Evolutionary conservation across 1,284 basidiomycete genomes (phyloP).

Genomic region (Trichosporon asahii): DNA sequence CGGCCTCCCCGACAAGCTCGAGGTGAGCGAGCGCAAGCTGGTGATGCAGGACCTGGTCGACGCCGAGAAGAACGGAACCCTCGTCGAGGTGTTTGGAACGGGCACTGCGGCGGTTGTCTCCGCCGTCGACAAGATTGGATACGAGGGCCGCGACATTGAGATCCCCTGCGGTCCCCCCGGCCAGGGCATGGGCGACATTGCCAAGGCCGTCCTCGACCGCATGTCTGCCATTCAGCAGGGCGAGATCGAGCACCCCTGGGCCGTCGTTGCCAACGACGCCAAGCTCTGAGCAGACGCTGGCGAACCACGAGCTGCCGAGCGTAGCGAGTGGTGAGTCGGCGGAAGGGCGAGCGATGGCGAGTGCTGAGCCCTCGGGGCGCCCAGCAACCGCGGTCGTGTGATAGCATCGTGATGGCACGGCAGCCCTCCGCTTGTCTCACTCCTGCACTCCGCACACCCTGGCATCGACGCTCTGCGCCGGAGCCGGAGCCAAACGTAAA

Average conservation of each 20-base stretch:
- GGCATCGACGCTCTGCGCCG: no score
- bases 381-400: background rate
- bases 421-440: background rate
- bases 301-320: background rate
- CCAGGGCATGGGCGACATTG: constrained; percentile 69
- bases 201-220: constrained; percentile 74
- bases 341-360: background rate
- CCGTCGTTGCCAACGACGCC: constrained; percentile 41
- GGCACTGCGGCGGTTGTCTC: constrained; percentile 88
- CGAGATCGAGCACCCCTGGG: constrained; percentile 75
- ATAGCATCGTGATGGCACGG: background rate
- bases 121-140: constrained; percentile 79
- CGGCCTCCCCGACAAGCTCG: constrained; percentile 65
- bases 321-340: background rate
- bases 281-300: constrained; percentile 7
- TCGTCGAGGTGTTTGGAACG: constrained; percentile 89
- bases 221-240: constrained; percentile 90
- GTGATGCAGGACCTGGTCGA: constrained; percentile 83
- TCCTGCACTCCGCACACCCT: background rate
- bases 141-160: constrained; percentile 74
- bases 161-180: constrained; percentile 85
- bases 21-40: constrained; percentile 77
- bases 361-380: no score
- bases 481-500: background rate
- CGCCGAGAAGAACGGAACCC: constrained; percentile 64